Evolutionary conservation across 495 filamentous ascomycete genomes (phyloP).

Genomic region (Xanthoparmelia taractica): DNA sequence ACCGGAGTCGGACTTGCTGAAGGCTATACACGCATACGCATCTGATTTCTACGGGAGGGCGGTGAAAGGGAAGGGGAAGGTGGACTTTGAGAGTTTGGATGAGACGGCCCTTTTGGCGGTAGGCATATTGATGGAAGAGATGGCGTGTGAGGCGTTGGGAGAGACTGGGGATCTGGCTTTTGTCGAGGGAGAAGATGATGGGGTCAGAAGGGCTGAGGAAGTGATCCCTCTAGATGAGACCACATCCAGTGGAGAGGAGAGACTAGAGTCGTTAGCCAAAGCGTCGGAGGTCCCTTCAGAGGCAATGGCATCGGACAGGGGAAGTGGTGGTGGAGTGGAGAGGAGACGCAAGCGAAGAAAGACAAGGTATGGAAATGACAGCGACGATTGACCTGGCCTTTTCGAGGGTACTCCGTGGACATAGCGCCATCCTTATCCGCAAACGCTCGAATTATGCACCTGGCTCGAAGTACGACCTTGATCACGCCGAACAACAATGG

Average conservation of each 20-base stretch:
- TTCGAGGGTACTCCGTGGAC: background rate
- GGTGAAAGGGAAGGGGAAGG: constrained; percentile 29
- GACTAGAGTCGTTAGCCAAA: background rate
- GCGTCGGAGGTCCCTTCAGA: background rate
- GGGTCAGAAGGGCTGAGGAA: constrained; percentile 2
- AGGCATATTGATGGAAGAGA: constrained; percentile 77
- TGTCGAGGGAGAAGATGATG: constrained; percentile 49
- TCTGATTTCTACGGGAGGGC: constrained; percentile 59
- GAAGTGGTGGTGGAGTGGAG: background rate
- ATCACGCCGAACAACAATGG: background rate
- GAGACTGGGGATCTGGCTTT: constrained; percentile 68
- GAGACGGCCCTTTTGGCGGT: constrained; percentile 76
- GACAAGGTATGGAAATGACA: background rate
- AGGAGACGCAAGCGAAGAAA: background rate
- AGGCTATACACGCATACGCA: constrained; percentile 64
- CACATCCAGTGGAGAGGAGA: background rate
- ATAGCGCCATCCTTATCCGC: background rate
- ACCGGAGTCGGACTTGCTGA: constrained; percentile 67
- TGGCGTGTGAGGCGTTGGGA: constrained; percentile 54
- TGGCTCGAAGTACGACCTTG: background rate
- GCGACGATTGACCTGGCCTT: background rate
- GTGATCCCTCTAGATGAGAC: background rate
- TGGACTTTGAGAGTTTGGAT: constrained; percentile 61
- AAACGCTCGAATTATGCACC: too few species aligned
- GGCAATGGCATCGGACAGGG: background rate